Percentiles rank a stretch among this genome's conserved stretches.
Evolutionary conservation across 345 rosid genomes (phyloP).

Genomic region (Cardiospermum halicacabum): DNA sequence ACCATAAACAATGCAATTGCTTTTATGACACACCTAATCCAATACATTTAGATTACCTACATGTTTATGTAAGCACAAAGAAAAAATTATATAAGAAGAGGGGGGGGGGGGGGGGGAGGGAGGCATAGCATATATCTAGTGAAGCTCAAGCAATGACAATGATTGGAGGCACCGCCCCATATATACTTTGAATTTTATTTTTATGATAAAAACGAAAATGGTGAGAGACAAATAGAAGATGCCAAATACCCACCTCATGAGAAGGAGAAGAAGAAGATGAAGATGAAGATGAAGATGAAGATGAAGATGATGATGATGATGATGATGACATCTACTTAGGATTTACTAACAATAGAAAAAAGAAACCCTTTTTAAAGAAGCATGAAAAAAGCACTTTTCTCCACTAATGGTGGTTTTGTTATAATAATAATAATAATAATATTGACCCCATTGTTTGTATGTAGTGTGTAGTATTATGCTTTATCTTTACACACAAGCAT

Average conservation of each 20-base stretch:
- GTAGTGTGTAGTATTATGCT: too few species aligned
- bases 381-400: slow-evolving; percentile 31
- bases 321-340: too few species aligned
- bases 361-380: slow-evolving; percentile 23
- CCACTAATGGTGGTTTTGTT: slow-evolving; percentile 33
- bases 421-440: slow-evolving; percentile 21
- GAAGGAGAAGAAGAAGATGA: too few species aligned
- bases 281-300: too few species aligned
- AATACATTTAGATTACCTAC: neutral
- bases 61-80: neutral
- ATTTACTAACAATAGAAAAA: slow-evolving; percentile 27
- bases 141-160: slow-evolving; percentile 6
- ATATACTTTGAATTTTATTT: neutral
- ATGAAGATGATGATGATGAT: too few species aligned
- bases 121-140: slow-evolving; percentile 1
- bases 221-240: slow-evolving; percentile 22
- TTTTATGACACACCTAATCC: neutral
- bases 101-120: too few species aligned
- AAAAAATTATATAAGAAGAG: neutral
- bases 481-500: slow-evolving; percentile 51
- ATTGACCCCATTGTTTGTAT: neutral
- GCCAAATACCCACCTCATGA: slow-evolving; percentile 38
- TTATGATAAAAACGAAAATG: neutral
- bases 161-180: slow-evolving; percentile 32
- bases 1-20: neutral